Evolutionary conservation across 108 stramenopile genomes (phyloP).

Genomic region (Mayamaea pseudoterrestris): DNA sequence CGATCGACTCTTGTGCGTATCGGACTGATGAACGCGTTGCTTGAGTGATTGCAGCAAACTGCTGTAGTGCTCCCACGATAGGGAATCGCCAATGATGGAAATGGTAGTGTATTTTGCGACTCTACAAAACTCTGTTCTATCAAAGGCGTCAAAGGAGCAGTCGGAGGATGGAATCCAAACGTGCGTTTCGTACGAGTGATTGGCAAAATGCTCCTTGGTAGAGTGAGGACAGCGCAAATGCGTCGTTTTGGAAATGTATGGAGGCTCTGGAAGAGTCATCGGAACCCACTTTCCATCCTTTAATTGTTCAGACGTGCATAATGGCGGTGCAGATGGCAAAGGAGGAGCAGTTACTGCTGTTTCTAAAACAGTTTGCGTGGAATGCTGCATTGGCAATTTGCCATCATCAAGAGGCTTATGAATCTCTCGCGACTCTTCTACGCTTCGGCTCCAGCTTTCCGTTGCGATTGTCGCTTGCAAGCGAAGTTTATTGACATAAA

Average conservation of each 20-base stretch:
- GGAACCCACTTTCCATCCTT: slow-evolving; percentile 15
- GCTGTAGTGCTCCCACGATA: slow-evolving; percentile 32
- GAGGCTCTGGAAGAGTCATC: slow-evolving; percentile 3
- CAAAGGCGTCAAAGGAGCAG: slow-evolving; percentile 5
- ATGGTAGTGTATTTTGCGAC: slow-evolving; percentile 13
- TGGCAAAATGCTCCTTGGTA: too few species aligned
- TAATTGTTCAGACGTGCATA: slow-evolving; percentile 17
- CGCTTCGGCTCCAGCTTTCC: too few species aligned
- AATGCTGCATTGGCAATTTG: too few species aligned
- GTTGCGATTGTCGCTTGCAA: too few species aligned
- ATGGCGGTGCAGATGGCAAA: too few species aligned
- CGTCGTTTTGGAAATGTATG: slow-evolving; percentile 15
- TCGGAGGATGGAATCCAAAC: slow-evolving; percentile 11
- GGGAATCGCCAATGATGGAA: slow-evolving; percentile 33
- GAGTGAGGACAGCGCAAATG: slow-evolving; percentile 27
- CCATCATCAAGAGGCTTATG: too few species aligned
- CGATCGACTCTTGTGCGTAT: slow-evolving; percentile 10
- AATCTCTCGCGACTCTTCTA: too few species aligned
- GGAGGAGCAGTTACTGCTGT: too few species aligned
- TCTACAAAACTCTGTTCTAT: slow-evolving; percentile 18
- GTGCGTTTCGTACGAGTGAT: slow-evolving; percentile 10
- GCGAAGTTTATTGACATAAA: too few species aligned
- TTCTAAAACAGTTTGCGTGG: too few species aligned
- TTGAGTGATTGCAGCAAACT: slow-evolving; percentile 25
- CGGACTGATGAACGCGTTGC: slow-evolving; percentile 7